These are phyloP conservation scores for Cinnamomum micranthum DNA, from an alignment of 164 flowering plant species.

Conservation along the genomic window DNA sequence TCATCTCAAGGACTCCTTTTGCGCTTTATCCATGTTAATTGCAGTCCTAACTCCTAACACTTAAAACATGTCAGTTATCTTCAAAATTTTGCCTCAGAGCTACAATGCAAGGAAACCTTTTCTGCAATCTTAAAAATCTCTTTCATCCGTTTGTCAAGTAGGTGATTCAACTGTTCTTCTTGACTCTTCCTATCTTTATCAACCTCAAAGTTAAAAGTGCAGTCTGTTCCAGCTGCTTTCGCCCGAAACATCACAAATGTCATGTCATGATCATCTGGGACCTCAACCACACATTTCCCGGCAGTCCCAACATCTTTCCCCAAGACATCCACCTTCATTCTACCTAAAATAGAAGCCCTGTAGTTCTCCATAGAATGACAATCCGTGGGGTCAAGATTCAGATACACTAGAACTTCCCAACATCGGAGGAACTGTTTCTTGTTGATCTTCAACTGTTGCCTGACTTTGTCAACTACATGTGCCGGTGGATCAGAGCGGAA, in stretches of 20 bases:
- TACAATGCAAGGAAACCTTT: slow-evolving; percentile 37
- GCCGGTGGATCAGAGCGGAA: slow-evolving; percentile 48
- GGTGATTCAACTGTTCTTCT: slow-evolving; percentile 66
- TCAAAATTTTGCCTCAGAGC: not conserved
- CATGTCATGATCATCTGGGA: slow-evolving; percentile 61
- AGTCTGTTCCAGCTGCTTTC: slow-evolving; percentile 22
- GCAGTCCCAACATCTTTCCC: slow-evolving; percentile 63
- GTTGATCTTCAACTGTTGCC: slow-evolving; percentile 67
- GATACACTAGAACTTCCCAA: slow-evolving; percentile 87
- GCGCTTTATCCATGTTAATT: too few species aligned
- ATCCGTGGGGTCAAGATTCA: slow-evolving; percentile 56
- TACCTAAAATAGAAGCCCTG: slow-evolving; percentile 43
- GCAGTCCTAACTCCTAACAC: too few species aligned
- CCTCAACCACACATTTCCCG: slow-evolving; percentile 60
- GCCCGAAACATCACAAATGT: slow-evolving; percentile 82
- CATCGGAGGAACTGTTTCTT: slow-evolving; percentile 83
- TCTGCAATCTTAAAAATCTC: slow-evolving; percentile 56
- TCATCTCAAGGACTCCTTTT: too few species aligned
- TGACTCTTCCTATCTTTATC: slow-evolving; percentile 41
- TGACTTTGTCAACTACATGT: slow-evolving; percentile 45
- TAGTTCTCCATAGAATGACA: slow-evolving; percentile 50
- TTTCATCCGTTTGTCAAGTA: slow-evolving; percentile 69
- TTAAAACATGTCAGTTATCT: too few species aligned
- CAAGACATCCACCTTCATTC: slow-evolving; percentile 52
- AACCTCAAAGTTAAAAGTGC: slow-evolving; percentile 20